These are phyloP conservation scores for Chrysanthemum seticuspe DNA, from an alignment of 129 eudicot species.

Conservation along the genomic window DNA sequence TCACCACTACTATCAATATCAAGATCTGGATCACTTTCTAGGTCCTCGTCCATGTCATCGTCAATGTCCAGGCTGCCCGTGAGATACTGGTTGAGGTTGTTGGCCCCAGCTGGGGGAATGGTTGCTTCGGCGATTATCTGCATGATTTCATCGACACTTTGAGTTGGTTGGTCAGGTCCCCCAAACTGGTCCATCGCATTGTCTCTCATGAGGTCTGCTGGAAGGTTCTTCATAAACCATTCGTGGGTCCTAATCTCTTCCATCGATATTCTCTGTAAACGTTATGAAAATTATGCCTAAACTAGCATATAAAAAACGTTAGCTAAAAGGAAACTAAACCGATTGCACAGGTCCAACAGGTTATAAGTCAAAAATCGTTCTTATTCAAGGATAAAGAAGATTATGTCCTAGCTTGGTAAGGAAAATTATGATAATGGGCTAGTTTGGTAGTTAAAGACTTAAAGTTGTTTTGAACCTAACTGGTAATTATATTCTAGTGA, in stretches of 20 bases:
- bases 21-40: constrained; percentile 86
- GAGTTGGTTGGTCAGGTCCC: constrained; percentile 75
- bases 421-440: too few species aligned
- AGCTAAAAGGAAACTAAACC: too few species aligned
- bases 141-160: constrained; percentile 89
- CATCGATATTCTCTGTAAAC: constrained; percentile 72
- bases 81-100: constrained; percentile 60
- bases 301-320: too few species aligned
- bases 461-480: too few species aligned
- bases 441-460: too few species aligned
- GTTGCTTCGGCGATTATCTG: constrained; percentile 92
- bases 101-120: constrained; percentile 68
- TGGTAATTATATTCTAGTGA: too few species aligned
- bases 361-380: too few species aligned
- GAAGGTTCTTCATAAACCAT: constrained; percentile 87
- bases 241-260: constrained; percentile 81
- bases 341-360: too few species aligned
- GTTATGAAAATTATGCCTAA: not conserved
- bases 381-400: too few species aligned
- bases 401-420: too few species aligned
- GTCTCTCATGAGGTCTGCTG: constrained; percentile 70
- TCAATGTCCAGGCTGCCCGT: constrained; percentile 86
- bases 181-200: constrained; percentile 52
- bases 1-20: constrained; percentile 83
- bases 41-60: constrained; percentile 93